Evolutionary conservation across 257 asterid genomes (phyloP).

Genomic region (Fraxinus cuspidata): DNA sequence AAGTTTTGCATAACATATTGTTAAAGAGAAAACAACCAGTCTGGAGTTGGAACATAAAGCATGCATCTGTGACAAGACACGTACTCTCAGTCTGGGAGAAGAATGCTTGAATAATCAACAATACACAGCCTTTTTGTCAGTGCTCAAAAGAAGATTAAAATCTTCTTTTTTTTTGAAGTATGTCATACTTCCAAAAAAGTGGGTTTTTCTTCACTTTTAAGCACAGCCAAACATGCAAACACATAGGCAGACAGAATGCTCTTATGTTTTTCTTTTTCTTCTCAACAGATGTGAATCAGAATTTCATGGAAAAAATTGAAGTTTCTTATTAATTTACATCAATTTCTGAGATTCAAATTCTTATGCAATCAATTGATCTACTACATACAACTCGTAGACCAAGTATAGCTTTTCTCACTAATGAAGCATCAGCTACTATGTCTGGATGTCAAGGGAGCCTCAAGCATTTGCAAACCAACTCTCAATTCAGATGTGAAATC

Average conservation of each 20-base stretch:
- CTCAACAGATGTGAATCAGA: neutral
- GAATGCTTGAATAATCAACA: neutral
- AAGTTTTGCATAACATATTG: neutral
- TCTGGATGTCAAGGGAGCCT: neutral
- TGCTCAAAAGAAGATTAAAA: neutral
- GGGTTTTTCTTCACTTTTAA: neutral
- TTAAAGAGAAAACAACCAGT: neutral
- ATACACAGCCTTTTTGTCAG: neutral
- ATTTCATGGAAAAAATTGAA: neutral
- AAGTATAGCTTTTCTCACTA: neutral
- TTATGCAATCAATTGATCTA: neutral
- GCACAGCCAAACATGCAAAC: constrained; percentile 1
- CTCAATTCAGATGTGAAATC: neutral
- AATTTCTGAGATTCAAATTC: neutral
- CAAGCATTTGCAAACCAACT: neutral
- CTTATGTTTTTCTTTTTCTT: neutral
- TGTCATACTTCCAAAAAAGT: neutral
- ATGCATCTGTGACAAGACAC: neutral
- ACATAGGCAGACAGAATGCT: neutral
- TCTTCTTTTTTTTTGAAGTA: no score
- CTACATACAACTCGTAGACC: neutral
- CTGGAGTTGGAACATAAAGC: neutral
- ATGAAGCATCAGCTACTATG: neutral
- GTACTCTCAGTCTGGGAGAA: neutral
- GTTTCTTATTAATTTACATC: neutral